Conservation (phyloP, 129 eudicot species). For the Calendula officinalis region DNA sequence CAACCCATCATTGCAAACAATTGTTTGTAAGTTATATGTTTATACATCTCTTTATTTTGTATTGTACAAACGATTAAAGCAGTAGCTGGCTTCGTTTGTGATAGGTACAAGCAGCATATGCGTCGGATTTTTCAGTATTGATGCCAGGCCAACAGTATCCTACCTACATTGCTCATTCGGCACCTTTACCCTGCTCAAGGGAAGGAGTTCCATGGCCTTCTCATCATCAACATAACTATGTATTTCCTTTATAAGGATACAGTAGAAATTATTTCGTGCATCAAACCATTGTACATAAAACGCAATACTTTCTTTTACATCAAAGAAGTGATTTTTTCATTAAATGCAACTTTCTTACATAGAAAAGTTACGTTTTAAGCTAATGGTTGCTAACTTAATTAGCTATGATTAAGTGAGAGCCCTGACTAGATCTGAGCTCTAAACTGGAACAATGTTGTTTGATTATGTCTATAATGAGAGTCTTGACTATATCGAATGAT, state of each 20-base stretch:
- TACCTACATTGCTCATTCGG: slow-evolving; percentile 76
- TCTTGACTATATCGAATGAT: too few species aligned
- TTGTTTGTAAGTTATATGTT: not conserved
- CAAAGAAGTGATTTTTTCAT: not conserved
- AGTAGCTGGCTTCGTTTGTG: slow-evolving; percentile 15
- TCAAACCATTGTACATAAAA: slow-evolving; percentile 29
- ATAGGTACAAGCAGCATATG: slow-evolving; percentile 51
- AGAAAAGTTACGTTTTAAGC: too few species aligned
- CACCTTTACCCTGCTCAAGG: slow-evolving; percentile 80
- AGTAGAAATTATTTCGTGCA: slow-evolving; percentile 1
- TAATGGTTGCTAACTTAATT: too few species aligned
- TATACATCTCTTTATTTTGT: not conserved
- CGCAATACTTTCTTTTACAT: not conserved
- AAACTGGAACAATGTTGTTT: too few species aligned
- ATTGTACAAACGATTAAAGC: slow-evolving; percentile 1
- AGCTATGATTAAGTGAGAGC: too few species aligned
- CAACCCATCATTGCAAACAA: not conserved
- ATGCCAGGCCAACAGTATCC: slow-evolving; percentile 94
- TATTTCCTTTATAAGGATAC: slow-evolving; percentile 23
- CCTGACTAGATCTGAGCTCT: too few species aligned
- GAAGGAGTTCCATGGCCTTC: slow-evolving; percentile 75
- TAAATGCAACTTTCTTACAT: too few species aligned
- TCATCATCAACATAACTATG: slow-evolving; percentile 56
- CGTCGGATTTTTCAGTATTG: slow-evolving; percentile 66
- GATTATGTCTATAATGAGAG: too few species aligned